A percentile compares a stretch with the other conserved stretches of the same genome.
Evolutionary conservation across 2,329 filamentous ascomycete genomes (phyloP).

Genomic region (Myriosclerotinia scirpicola): DNA sequence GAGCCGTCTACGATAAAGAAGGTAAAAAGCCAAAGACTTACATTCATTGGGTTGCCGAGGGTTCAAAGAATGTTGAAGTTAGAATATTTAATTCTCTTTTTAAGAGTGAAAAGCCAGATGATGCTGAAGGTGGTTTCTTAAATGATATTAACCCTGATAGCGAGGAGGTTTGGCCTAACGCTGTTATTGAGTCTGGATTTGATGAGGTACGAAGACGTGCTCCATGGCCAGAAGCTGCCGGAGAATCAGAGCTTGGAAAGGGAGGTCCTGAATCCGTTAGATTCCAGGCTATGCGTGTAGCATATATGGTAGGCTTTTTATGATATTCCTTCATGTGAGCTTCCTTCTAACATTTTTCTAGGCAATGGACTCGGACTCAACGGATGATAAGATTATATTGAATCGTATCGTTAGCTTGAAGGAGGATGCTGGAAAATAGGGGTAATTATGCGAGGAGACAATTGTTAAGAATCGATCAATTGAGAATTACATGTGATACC

Average conservation of each 20-base stretch:
- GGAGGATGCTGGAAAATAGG: slow-evolving; percentile 73
- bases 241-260: slow-evolving; percentile 62
- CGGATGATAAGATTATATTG: slow-evolving; percentile 75
- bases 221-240: slow-evolving; percentile 75
- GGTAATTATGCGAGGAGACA: neutral
- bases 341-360: slow-evolving; percentile 26
- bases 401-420: slow-evolving; percentile 92
- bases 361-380: slow-evolving; percentile 76
- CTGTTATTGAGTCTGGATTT: slow-evolving; percentile 80
- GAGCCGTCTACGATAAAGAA: slow-evolving; percentile 68
- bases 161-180: slow-evolving; percentile 74
- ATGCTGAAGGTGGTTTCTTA: slow-evolving; percentile 76
- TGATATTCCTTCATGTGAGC: neutral
- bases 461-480: neutral
- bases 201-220: slow-evolving; percentile 71
- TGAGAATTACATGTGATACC: slow-evolving; percentile 1
- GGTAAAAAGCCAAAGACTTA: slow-evolving; percentile 73
- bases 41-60: slow-evolving; percentile 86
- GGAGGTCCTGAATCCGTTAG: slow-evolving; percentile 72
- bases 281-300: slow-evolving; percentile 89
- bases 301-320: slow-evolving; percentile 53
- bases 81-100: slow-evolving; percentile 82
- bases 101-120: slow-evolving; percentile 79
- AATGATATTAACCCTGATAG: slow-evolving; percentile 82
- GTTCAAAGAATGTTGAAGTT: slow-evolving; percentile 67